Base-by-base conservation (phyloP, 148 eudicot genomes). In the Polygonum aviculare region DNA sequence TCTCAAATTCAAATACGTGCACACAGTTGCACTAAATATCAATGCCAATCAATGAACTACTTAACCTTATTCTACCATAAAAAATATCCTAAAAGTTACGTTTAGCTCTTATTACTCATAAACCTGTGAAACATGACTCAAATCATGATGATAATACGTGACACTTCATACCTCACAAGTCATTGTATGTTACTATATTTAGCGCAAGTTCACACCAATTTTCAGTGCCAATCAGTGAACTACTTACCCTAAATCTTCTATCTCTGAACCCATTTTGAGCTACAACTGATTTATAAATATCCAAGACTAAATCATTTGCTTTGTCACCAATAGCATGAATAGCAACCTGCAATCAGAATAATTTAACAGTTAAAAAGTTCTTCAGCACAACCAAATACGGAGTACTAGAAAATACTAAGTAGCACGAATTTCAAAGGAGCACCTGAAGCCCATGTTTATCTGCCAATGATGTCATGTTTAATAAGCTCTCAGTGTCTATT, bases 271-370 rank as follows among this genome's bases (percentile, higher is more conserved):
- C 94, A 82, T 95, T 93, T 65, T 77, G 44, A 74, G 88, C 80
- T 75, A 81, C 88, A 72, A 93, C 91, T 77, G 90, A 88, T 77
- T 85, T 83, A 81, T 93, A 96, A 89, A 91, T 76, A 78, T 93
- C 94, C 89, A 96, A 84, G 71, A 96, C 81, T 80, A 91, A 80
- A 77, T 83, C 97, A 85, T 96, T 96, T 45, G 99, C 97, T 77
- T 73, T 86, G 77, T 96, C 99, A 78, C 99, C 99, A 80, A 96
- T 93, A 59, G 97, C 97, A 85, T 96, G 99, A 80, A 96, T 81
- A 74, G 97, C 94, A 75, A 96, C 93, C 99, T 95, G 86, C 77
- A 48, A 78, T 22, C 76, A 33, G 31, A 63, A 44, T 40, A 48
- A 72, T 65, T 36, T 38, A 9, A 74, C 50, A 69, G 36, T 14